Base-by-base conservation (phyloP, 805 yeast genomes). In the Groenewaldozyma salmanticensis region DNA sequence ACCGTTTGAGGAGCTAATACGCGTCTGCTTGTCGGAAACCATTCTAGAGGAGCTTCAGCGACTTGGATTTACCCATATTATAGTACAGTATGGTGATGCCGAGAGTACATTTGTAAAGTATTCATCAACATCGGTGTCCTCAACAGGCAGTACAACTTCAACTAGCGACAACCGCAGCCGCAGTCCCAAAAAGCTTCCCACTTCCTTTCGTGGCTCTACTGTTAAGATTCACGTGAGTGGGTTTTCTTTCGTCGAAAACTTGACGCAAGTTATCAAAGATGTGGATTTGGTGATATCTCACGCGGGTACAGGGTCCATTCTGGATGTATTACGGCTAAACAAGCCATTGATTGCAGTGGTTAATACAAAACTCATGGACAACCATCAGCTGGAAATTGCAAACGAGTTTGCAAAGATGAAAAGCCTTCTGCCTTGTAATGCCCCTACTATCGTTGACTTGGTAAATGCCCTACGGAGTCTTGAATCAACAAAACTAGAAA, bases 301-400 rank as follows among this genome's bases (percentile, higher is more conserved):
- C 57, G 96, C 95, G 0, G 81, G 82, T 1, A 85, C 97, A 0
- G 98, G 98, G 2, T 84, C 96, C 0, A 82, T 90, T 5, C 59
- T 92, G 21, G 98, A 90, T 53, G 70, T 83, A 0, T 59, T 86
- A 29, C 67, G 92, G 54, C 43, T 60, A 13, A 40, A 60, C 1
- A 79, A 75, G 53, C 74, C 71, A 19, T 61, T 86, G 42, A 63
- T 88, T 1, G 87, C 82, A 4, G 80, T 86, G 21, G 73, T 78
- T 5, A 90, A 90, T 57, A 70, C 71, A 7, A 50, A 58, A 4
- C 68, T 92, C n/a, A 82, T 85, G 84, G 84, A 84, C 56, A 84
- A 87, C 55, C 96, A 88, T 57, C 96, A 88, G 57, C 48, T 61
- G 15, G 90, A 88, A 46, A 77, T 84, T 5, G 92, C 95, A 0